Base-by-base conservation (phyloP, 495 filamentous ascomycete species). In the Penicillium paxilli region DNA sequence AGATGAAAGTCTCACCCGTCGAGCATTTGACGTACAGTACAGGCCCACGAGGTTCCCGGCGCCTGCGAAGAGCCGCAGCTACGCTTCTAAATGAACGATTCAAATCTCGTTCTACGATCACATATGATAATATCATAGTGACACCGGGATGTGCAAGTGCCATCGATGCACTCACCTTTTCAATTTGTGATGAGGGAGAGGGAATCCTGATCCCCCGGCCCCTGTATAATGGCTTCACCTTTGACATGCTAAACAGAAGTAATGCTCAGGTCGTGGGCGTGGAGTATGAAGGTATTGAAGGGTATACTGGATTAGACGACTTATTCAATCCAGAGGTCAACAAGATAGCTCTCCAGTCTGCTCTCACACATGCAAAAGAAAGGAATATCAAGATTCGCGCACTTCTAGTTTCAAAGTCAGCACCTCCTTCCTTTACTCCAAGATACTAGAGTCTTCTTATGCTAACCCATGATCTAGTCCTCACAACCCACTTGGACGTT, bases 401-500 rank as follows among this genome's bases (percentile, higher is more conserved):
- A 5, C 48, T 80, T 17, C 50, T 80, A 3, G 49, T 81, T 12
- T 72, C 69, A 52, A 78, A 79, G 55, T 58, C 16, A 49, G 55
- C 41, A n/a, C n/a, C n/a, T 23, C 1, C 30, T 17, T n/a, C 19
- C 16, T 28, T 45, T 20, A n/a, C 20, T 41, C 14, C n/a, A 6
- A 2, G 10, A n/a, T n/a, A n/a, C n/a, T 25, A 16, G 1, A 9
- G 6, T 46, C 21, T 5, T 21, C 26, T 40, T n/a, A 26, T 16
- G 17, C 21, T 26, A 14, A 49, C 20, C 5, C 11, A 49, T 12
- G 16, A 38, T 25, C n/a, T 23, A 59, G 57, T 49, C 79, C 79
- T 11, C 72, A 79, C 23, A 81, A 82, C 55, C 78, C 79, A 8
- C 50, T 77, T 5, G 72, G 78, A 55, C 59, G 55, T 58, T 59